phyloP scores from a whole-genome alignment of 2,329 filamentous ascomycete species.

The Penicillium sp. region DNA sequence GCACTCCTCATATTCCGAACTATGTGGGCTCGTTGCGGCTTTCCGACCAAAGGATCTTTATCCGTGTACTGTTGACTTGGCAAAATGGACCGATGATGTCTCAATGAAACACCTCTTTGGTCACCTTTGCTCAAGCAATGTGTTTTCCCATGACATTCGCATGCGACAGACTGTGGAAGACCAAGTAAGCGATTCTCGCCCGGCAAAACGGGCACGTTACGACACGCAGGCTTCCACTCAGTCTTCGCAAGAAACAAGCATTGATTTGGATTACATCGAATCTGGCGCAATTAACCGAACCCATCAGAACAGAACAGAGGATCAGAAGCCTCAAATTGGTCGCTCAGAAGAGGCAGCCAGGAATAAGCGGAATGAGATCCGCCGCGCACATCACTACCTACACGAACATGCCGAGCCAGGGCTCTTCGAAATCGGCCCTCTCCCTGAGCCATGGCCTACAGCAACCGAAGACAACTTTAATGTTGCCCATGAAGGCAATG shows the following conservation, averaged over 20 bases:
- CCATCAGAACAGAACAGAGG: neutral
- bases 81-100: conserved; percentile 63
- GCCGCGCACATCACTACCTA: conserved; percentile 29
- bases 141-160: conserved; percentile 66
- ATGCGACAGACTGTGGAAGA: conserved; percentile 52
- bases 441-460: conserved; percentile 31
- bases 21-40: conserved; percentile 67
- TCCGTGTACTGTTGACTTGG: conserved; percentile 73
- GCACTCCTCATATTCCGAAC: conserved; percentile 82
- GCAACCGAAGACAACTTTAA: conserved; percentile 10
- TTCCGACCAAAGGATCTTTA: conserved; percentile 77
- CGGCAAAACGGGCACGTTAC: conserved; percentile 21
- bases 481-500: neutral
- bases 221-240: conserved; percentile 18
- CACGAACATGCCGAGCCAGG: conserved; percentile 19
- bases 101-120: conserved; percentile 74
- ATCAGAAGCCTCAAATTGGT: neutral
- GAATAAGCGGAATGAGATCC: conserved; percentile 26
- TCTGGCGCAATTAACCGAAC: neutral
- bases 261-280: conserved; percentile 8
- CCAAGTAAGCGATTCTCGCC: conserved; percentile 13
- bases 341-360: conserved; percentile 9
- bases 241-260: conserved; percentile 22
- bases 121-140: conserved; percentile 60
- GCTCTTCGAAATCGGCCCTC: conserved; percentile 27